Percentiles rank a stretch among this genome's conserved stretches.
These are phyloP conservation scores for Huntiella omanensis DNA, from an alignment of 2,329 filamentous ascomycete species.

Conservation along the genomic window DNA sequence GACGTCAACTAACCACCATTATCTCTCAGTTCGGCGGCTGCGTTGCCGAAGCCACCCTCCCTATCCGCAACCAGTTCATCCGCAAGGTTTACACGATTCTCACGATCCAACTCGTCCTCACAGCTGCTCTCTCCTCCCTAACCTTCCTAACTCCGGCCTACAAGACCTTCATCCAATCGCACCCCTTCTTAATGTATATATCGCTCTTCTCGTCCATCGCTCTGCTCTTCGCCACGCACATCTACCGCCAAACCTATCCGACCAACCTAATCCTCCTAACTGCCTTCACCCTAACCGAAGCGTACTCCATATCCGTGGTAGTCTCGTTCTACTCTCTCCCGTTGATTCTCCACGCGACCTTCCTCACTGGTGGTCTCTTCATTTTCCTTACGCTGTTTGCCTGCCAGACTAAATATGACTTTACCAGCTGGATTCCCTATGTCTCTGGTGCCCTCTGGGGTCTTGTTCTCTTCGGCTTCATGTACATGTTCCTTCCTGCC, in stretches of 20 bases:
- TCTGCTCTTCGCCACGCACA: constrained; percentile 77
- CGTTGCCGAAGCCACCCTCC: constrained; percentile 81
- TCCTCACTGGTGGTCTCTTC: constrained; percentile 74
- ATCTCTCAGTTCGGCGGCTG: constrained; percentile 61
- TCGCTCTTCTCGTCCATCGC: constrained; percentile 48
- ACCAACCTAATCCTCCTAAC: constrained; percentile 84
- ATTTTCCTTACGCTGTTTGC: constrained; percentile 70
- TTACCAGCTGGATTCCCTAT: constrained; percentile 92
- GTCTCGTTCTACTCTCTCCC: constrained; percentile 73
- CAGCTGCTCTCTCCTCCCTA: constrained; percentile 58
- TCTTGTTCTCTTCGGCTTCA: constrained; percentile 80
- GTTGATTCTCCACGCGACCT: constrained; percentile 75
- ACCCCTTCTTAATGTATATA: constrained; percentile 42
- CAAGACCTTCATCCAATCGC: constrained; percentile 68
- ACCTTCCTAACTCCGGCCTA: constrained; percentile 72
- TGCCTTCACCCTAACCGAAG: constrained; percentile 79
- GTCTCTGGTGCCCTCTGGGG: constrained; percentile 83
- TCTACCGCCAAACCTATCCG: constrained; percentile 91
- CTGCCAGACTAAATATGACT: constrained; percentile 96
- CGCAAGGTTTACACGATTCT: constrained; percentile 97
- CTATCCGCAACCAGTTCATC: constrained; percentile 92
- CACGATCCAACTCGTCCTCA: constrained; percentile 81
- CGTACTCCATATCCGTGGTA: constrained; percentile 82
- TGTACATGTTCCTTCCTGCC: constrained; percentile 74
- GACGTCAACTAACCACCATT: not conserved